Evolutionary conservation across 1,284 basidiomycete genomes (phyloP).

Genomic region (Cryptococcus deneoformans): DNA sequence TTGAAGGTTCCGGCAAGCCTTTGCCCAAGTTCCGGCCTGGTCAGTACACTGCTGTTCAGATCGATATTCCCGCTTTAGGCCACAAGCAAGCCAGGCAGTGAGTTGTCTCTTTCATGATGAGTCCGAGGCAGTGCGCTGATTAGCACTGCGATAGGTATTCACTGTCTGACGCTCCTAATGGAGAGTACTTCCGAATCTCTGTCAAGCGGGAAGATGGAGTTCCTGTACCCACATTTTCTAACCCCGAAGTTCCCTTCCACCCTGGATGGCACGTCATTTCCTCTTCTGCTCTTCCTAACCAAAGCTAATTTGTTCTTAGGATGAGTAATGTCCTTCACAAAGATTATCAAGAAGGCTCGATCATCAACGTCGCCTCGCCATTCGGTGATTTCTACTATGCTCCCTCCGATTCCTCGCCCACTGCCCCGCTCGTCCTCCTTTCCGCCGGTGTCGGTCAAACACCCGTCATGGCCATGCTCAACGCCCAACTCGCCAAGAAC

Average conservation of each 20-base stretch:
- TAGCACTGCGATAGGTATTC: constrained; percentile 2
- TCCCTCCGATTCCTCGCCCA: constrained; percentile 9
- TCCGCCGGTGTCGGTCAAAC: constrained; percentile 42
- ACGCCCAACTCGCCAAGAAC: constrained; percentile 15
- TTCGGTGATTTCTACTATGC: constrained; percentile 35
- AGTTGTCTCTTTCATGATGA: background rate
- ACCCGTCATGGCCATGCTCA: constrained; percentile 37
- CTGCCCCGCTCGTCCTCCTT: constrained; percentile 39
- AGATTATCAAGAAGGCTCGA: constrained; percentile 22
- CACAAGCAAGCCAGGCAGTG: constrained; percentile 28
- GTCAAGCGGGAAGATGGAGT: constrained; percentile 31
- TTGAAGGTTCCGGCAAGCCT: constrained; percentile 15
- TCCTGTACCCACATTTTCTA: constrained; percentile 1
- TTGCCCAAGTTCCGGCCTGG: constrained; percentile 31
- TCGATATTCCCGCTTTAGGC: constrained; percentile 8
- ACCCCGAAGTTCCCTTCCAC: constrained; percentile 12
- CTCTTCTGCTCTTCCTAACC: background rate
- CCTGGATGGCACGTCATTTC: constrained; percentile 13
- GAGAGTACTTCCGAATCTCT: constrained; percentile 32
- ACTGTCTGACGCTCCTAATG: constrained; percentile 26
- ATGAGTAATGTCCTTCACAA: constrained; percentile 27
- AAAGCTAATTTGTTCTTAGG: constrained; percentile 1
- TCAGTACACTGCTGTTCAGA: constrained; percentile 36
- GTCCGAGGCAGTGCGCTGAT: too few species aligned
- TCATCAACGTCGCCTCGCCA: constrained; percentile 29